These are phyloP conservation scores for Exophiala spinifera DNA, from an alignment of 2,329 filamentous ascomycete species.

Conservation along the genomic window DNA sequence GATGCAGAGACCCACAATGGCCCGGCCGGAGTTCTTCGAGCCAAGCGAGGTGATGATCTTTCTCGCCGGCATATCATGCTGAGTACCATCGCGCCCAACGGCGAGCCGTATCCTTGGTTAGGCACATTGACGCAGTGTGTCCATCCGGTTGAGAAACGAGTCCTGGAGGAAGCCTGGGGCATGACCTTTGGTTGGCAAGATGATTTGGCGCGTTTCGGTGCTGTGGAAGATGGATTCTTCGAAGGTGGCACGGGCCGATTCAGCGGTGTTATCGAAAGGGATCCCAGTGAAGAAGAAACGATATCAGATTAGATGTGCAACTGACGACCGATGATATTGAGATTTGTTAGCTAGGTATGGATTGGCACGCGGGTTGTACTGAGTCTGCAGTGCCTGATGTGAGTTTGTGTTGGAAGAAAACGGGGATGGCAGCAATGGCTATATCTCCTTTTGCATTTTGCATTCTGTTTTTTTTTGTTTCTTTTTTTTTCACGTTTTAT, in stretches of 20 bases:
- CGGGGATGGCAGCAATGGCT: too few species aligned
- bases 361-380: too few species aligned
- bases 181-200: conserved; percentile 32
- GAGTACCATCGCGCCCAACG: not conserved
- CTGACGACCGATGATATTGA: too few species aligned
- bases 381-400: too few species aligned
- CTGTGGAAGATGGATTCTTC: conserved; percentile 31
- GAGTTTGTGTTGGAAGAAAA: too few species aligned
- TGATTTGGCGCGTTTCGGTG: conserved; percentile 24
- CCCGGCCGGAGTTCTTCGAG: not conserved
- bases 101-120: conserved; percentile 22
- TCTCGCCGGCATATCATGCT: conserved; percentile 9
- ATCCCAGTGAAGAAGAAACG: not conserved
- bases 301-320: too few species aligned
- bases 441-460: too few species aligned
- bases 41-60: not conserved
- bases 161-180: conserved; percentile 30
- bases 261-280: conserved; percentile 25
- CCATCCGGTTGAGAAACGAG: conserved; percentile 29
- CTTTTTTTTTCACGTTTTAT: too few species aligned
- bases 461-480: too few species aligned
- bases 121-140: conserved; percentile 32
- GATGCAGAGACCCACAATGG: too few species aligned
- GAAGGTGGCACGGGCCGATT: conserved; percentile 34
- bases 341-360: too few species aligned